phyloP scores from a whole-genome alignment of 2,329 filamentous ascomycete species.

The Didymella arachidicola region DNA sequence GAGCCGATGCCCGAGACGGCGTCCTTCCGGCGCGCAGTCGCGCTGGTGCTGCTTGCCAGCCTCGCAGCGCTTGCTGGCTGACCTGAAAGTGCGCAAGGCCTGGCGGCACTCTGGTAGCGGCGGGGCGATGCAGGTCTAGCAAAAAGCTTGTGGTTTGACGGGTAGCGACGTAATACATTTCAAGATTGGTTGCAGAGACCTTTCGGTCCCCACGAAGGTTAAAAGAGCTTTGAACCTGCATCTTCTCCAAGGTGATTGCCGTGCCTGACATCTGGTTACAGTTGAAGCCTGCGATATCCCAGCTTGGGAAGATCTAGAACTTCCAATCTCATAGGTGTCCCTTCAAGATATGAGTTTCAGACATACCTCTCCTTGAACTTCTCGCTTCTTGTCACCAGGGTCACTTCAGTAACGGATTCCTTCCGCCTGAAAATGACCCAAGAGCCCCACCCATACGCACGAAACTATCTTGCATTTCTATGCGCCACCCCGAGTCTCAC shows the following conservation, averaged over 20 bases:
- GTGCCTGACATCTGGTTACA: background rate
- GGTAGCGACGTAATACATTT: slow-evolving; percentile 1
- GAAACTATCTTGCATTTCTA: no score
- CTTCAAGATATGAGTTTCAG: no score
- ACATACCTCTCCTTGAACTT: no score
- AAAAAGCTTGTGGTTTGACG: background rate
- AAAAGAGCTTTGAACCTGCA: background rate
- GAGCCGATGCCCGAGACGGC: slow-evolving; percentile 5
- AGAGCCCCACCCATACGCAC: no score
- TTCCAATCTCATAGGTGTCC: no score
- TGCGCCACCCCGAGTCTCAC: no score
- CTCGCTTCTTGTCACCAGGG: no score
- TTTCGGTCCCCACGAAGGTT: background rate
- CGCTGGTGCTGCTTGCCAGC: background rate
- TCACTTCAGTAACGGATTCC: no score
- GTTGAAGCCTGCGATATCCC: no score
- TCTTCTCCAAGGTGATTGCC: background rate
- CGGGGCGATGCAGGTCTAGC: background rate
- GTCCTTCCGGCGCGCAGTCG: background rate
- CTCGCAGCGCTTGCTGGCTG: background rate
- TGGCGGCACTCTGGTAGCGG: background rate
- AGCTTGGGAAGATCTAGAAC: no score
- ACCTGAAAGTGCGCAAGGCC: background rate
- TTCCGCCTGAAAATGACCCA: no score
- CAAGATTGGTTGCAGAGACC: background rate